Evolutionary conservation across 768 basidiomycete species (phyloP).

Genomic region (Flagelloscypha sp.): DNA sequence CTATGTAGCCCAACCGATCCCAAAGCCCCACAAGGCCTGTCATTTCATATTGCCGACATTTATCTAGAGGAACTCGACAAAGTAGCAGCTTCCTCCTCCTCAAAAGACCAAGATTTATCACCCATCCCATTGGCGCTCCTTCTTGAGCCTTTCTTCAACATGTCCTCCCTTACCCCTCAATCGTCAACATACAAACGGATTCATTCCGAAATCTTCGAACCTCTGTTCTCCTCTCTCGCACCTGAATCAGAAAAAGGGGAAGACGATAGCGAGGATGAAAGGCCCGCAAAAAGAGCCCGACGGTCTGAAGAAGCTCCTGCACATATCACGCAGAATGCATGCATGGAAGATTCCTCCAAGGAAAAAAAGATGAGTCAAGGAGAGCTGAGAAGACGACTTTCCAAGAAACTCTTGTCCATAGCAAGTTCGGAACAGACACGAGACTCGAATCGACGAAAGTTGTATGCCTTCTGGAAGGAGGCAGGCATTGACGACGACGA

Average conservation of each 20-base stretch:
- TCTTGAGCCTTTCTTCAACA: slow-evolving; percentile 59
- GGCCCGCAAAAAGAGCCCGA: slow-evolving; percentile 32
- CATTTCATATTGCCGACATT: slow-evolving; percentile 84
- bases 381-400: slow-evolving; percentile 44
- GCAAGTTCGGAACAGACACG: slow-evolving; percentile 69
- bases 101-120: no score
- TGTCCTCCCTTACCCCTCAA: slow-evolving; percentile 62
- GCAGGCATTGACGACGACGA: slow-evolving; percentile 39
- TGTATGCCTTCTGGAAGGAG: slow-evolving; percentile 77
- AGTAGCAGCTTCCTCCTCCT: slow-evolving; percentile 27
- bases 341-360: slow-evolving; percentile 29
- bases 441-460: slow-evolving; percentile 71
- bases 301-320: slow-evolving; percentile 26
- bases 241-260: slow-evolving; percentile 22
- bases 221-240: slow-evolving; percentile 52
- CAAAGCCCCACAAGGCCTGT: slow-evolving; percentile 68
- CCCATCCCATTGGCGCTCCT: slow-evolving; percentile 47
- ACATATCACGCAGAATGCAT: slow-evolving; percentile 46
- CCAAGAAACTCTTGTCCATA: slow-evolving; percentile 59
- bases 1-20: slow-evolving; percentile 52
- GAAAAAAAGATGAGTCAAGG: slow-evolving; percentile 28
- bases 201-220: slow-evolving; percentile 57
- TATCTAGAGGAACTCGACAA: slow-evolving; percentile 87
- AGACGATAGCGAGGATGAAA: slow-evolving; percentile 37
- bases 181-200: slow-evolving; percentile 67